These are phyloP conservation scores for Puccinia coronata DNA, from an alignment of 1,284 basidiomycete species.

Conservation along the genomic window DNA sequence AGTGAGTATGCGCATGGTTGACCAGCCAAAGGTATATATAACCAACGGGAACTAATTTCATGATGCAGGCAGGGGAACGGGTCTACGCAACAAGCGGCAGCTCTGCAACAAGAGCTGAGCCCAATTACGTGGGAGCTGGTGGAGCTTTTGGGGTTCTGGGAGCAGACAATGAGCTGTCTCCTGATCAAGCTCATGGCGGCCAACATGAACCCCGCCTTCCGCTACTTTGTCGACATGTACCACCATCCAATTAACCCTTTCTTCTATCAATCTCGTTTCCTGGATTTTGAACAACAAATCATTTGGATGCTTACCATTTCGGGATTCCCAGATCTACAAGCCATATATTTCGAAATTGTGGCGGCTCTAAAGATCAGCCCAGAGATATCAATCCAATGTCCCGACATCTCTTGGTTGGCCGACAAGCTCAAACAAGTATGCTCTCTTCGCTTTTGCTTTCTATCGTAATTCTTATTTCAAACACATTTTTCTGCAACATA, in stretches of 20 bases:
- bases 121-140: slow-evolving; percentile 45
- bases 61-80: neutral
- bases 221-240: slow-evolving; percentile 49
- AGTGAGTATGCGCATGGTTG: neutral
- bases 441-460: neutral
- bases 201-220: slow-evolving; percentile 44
- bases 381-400: slow-evolving; percentile 1
- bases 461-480: no score
- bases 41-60: neutral
- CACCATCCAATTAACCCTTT: slow-evolving; percentile 37
- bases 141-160: slow-evolving; percentile 28
- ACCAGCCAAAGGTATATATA: neutral
- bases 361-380: slow-evolving; percentile 24
- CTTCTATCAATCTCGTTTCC: no score
- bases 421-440: slow-evolving; percentile 29
- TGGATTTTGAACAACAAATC: neutral
- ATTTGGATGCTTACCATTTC: neutral
- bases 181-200: slow-evolving; percentile 43
- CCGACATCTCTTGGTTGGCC: slow-evolving; percentile 10
- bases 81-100: slow-evolving; percentile 25
- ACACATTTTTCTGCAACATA: no score
- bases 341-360: slow-evolving; percentile 34
- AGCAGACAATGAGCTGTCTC: slow-evolving; percentile 41
- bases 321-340: slow-evolving; percentile 3
- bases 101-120: slow-evolving; percentile 37